These are phyloP conservation scores for Aureobasidium musti DNA, from an alignment of 2,329 filamentous ascomycete species.

Conservation along the genomic window DNA sequence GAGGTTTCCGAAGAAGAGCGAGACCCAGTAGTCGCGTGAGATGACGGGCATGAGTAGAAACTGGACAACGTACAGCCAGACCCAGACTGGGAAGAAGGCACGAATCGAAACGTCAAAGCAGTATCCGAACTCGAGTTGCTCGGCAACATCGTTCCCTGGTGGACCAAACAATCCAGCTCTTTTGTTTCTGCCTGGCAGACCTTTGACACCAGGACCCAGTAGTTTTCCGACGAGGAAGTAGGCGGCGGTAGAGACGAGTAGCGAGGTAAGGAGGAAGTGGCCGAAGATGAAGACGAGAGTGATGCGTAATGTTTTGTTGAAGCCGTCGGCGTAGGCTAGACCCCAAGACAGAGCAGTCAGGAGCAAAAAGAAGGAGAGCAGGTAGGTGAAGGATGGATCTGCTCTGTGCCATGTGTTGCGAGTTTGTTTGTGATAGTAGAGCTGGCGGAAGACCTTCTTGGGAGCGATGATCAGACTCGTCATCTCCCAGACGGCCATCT, in stretches of 20 bases:
- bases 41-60: constrained; percentile 67
- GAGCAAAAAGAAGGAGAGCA: constrained; percentile 65
- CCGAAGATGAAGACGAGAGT: constrained; percentile 54
- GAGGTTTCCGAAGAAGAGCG: constrained; percentile 63
- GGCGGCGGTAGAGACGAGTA: constrained; percentile 62
- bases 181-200: constrained; percentile 54
- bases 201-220: constrained; percentile 59
- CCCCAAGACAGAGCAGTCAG: constrained; percentile 61
- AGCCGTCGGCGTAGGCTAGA: constrained; percentile 54
- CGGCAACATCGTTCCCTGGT: constrained; percentile 51
- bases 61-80: constrained; percentile 67
- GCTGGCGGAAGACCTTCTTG: constrained; percentile 70
- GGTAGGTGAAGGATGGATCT: constrained; percentile 69
- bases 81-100: constrained; percentile 67
- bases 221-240: constrained; percentile 65
- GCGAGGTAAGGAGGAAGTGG: constrained; percentile 63
- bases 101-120: constrained; percentile 70
- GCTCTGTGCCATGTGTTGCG: constrained; percentile 71
- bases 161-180: constrained; percentile 61
- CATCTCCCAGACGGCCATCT: constrained; percentile 74
- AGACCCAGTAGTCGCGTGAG: constrained; percentile 57
- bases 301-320: constrained; percentile 48
- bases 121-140: constrained; percentile 68
- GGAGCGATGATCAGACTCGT: constrained; percentile 67
- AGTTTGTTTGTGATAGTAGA: constrained; percentile 68